Evolutionary conservation across 345 rosid species (phyloP).

Genomic region (Nephelium lappaceum): DNA sequence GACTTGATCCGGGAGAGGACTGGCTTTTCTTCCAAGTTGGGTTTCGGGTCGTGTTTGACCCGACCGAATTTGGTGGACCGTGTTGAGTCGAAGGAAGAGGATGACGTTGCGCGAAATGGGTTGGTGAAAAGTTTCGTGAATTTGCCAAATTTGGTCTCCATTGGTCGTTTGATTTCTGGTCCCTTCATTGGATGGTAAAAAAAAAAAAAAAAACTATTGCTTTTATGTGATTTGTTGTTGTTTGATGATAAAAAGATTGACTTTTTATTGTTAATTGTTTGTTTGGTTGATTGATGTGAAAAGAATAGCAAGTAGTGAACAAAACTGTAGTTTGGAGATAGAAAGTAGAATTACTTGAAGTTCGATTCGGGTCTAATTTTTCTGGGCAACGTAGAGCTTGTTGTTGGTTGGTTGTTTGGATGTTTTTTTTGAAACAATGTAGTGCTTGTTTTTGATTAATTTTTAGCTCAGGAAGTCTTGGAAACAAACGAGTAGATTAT

Average conservation of each 20-base stretch:
- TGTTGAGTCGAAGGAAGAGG: slow-evolving; percentile 26
- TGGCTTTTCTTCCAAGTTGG: slow-evolving; percentile 35
- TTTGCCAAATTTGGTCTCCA: slow-evolving; percentile 77
- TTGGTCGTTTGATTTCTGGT: slow-evolving; percentile 80
- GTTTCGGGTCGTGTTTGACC: slow-evolving; percentile 24
- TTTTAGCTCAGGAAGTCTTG: neutral
- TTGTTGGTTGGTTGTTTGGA: neutral
- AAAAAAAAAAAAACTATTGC: too few relatives aligned
- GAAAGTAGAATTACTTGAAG: neutral
- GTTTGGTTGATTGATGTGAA: neutral
- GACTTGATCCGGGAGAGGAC: slow-evolving; percentile 44
- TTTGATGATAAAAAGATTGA: neutral
- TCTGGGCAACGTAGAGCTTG: neutral
- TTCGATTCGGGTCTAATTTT: neutral
- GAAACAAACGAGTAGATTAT: neutral
- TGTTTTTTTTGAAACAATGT: neutral
- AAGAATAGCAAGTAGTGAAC: neutral
- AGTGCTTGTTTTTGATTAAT: neutral
- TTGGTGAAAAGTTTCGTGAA: slow-evolving; percentile 61
- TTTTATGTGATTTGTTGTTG: neutral
- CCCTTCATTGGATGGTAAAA: slow-evolving; percentile 86
- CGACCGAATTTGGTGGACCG: slow-evolving; percentile 25
- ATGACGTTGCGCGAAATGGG: slow-evolving; percentile 24
- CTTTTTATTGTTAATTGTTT: neutral
- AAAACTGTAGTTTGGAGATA: neutral